These are phyloP conservation scores for Irpex sp. DNA, from an alignment of 1,284 basidiomycete species.

Conservation along the genomic window DNA sequence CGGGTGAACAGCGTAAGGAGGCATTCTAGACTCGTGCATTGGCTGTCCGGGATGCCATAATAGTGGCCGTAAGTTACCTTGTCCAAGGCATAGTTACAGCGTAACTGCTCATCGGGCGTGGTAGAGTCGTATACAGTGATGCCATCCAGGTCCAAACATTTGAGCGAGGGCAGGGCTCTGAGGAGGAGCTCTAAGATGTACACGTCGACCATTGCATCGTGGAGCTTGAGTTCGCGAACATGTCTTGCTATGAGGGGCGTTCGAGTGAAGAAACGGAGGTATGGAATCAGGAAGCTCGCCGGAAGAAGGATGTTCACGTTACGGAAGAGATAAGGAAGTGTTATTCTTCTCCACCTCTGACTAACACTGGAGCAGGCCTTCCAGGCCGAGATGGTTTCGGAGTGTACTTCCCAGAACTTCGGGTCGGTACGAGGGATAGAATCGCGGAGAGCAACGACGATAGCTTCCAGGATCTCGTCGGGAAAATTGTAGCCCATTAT, in stretches of 20 bases:
- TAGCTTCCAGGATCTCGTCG: background rate
- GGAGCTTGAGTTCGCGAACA: background rate
- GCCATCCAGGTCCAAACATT: background rate
- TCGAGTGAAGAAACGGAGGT: background rate
- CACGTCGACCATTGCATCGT: background rate
- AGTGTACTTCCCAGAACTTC: background rate
- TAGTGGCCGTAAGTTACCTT: background rate
- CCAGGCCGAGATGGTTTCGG: background rate
- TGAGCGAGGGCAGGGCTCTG: background rate
- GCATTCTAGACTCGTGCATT: too few species aligned
- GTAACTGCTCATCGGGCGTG: background rate
- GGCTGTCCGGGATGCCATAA: too few species aligned
- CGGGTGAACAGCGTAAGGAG: too few species aligned
- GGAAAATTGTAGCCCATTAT: background rate
- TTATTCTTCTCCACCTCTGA: background rate
- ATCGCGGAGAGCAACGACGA: background rate
- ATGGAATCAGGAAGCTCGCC: background rate
- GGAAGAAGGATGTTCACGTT: background rate
- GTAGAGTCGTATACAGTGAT: background rate
- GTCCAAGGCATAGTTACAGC: conserved; percentile 1
- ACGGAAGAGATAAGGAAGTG: background rate
- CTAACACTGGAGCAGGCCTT: background rate
- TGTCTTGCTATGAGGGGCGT: background rate
- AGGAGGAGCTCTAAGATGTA: background rate
- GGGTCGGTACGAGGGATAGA: background rate